phyloP scores from a whole-genome alignment of 306 rosid species.

The Hippophae tibetana region DNA sequence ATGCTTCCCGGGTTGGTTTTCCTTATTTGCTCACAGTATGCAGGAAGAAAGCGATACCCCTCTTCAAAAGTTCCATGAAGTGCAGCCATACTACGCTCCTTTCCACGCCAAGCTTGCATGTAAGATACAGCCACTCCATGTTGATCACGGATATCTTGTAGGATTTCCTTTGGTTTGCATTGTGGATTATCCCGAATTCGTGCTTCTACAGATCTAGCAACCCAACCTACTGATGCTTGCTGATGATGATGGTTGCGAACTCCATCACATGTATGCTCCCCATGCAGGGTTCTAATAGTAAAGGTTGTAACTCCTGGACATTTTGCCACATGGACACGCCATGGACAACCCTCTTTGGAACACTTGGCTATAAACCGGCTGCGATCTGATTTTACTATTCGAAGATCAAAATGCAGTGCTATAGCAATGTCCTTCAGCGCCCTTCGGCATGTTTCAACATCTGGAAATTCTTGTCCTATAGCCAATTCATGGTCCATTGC shows the following conservation, averaged over 20 bases:
- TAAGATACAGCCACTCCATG: conserved; percentile 98
- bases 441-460: conserved; percentile 94
- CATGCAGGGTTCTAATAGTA: conserved; percentile 80
- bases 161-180: conserved; percentile 86
- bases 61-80: conserved; percentile 99
- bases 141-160: conserved; percentile 90
- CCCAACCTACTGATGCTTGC: conserved; percentile 99
- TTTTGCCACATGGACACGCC: conserved; percentile 99
- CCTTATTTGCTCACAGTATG: conserved; percentile 85
- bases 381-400: conserved; percentile 95
- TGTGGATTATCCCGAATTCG: conserved; percentile 91
- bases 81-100: conserved; percentile 98
- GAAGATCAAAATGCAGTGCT: conserved; percentile 93
- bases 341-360: conserved; percentile 97
- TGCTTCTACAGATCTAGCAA: conserved; percentile 95
- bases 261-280: conserved; percentile 95
- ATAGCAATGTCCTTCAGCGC: conserved; percentile 88
- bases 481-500: conserved; percentile 44
- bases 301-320: conserved; percentile 95
- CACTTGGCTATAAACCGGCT: conserved; percentile 97
- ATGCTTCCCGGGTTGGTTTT: conserved; percentile 89
- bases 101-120: conserved; percentile 99
- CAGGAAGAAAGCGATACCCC: conserved; percentile 86
- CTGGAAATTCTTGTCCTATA: conserved; percentile 94
- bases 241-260: conserved; percentile 92